phyloP scores from a whole-genome alignment of 2,329 filamentous ascomycete genomes.

The Xylariales sp. region DNA sequence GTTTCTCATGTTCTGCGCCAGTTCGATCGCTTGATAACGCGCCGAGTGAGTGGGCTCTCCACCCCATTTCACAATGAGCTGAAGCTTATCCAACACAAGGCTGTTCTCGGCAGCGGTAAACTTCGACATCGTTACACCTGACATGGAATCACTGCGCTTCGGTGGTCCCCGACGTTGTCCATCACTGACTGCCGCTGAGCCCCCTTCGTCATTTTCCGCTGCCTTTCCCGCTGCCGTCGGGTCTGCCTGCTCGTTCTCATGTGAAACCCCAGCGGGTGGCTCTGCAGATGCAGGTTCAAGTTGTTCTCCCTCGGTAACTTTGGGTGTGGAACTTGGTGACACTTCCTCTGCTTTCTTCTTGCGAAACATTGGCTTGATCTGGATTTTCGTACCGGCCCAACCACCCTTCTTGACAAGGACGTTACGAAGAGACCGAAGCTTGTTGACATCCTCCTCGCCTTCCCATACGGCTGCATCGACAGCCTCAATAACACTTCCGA shows the following conservation, averaged over 20 bases:
- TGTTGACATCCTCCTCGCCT: slow-evolving; percentile 77
- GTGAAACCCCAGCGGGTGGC: slow-evolving; percentile 8
- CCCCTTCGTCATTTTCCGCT: slow-evolving; percentile 12
- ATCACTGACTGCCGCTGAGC: slow-evolving; percentile 18
- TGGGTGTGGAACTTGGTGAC: slow-evolving; percentile 19
- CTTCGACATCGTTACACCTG: slow-evolving; percentile 85
- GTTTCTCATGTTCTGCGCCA: slow-evolving; percentile 93
- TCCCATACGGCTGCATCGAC: slow-evolving; percentile 76
- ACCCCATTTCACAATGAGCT: slow-evolving; percentile 98
- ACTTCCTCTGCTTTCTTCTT: slow-evolving; percentile 70
- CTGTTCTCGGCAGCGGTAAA: slow-evolving; percentile 92
- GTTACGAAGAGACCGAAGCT: slow-evolving; percentile 80
- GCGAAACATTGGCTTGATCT: slow-evolving; percentile 99
- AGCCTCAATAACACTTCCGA: slow-evolving; percentile 83
- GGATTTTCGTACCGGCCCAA: slow-evolving; percentile 95
- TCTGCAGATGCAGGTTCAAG: slow-evolving; percentile 27
- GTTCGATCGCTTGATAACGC: slow-evolving; percentile 89
- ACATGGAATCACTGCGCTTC: slow-evolving; percentile 73
- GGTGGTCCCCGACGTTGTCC: slow-evolving; percentile 34
- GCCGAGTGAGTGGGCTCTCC: slow-evolving; percentile 97
- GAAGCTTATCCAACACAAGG: slow-evolving; percentile 88
- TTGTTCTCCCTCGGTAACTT: slow-evolving; percentile 30
- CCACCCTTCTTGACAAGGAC: slow-evolving; percentile 88
- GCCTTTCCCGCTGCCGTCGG: slow-evolving; percentile 19
- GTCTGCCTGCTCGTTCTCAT: background rate